Conservation (phyloP, 352 stramenopile genomes). For the Phytophthora hybrid region DNA sequence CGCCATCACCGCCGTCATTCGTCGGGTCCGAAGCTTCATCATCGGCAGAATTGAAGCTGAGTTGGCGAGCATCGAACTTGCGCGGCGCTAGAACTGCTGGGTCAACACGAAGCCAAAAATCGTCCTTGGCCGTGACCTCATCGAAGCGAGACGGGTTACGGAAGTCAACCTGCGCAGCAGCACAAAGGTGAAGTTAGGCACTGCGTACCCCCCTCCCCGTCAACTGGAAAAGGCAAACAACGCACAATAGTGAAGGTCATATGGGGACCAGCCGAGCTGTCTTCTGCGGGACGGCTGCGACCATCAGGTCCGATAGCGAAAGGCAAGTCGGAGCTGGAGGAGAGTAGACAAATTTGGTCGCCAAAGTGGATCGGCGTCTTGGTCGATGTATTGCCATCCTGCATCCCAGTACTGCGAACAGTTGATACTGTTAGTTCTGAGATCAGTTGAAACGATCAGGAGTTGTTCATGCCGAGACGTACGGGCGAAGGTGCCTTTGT, state of each 20-base stretch:
- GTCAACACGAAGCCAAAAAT: constrained; percentile 68
- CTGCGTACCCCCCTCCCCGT: neutral
- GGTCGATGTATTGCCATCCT: constrained; percentile 57
- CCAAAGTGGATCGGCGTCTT: constrained; percentile 66
- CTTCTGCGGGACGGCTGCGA: constrained; percentile 31
- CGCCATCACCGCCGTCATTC: constrained; percentile 11
- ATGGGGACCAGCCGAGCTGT: constrained; percentile 46
- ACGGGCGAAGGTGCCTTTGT: constrained; percentile 35
- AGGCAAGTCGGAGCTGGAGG: constrained; percentile 49
- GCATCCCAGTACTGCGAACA: constrained; percentile 25
- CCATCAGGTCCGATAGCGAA: constrained; percentile 59
- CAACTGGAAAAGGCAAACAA: neutral
- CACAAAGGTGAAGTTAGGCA: neutral
- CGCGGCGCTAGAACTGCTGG: constrained; percentile 20
- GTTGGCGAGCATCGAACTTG: constrained; percentile 12
- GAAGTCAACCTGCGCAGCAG: constrained; percentile 54
- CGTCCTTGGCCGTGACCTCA: constrained; percentile 51
- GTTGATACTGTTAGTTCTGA: neutral
- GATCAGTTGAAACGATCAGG: neutral
- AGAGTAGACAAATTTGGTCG: constrained; percentile 71
- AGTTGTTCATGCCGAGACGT: neutral
- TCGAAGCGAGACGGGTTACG: constrained; percentile 52
- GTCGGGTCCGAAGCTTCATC: constrained; percentile 6
- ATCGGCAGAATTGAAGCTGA: constrained; percentile 3
- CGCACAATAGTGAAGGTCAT: constrained; percentile 74